Evolutionary conservation across 2,329 filamentous ascomycete species (phyloP).

Genomic region (Elsinoe ampelina): DNA sequence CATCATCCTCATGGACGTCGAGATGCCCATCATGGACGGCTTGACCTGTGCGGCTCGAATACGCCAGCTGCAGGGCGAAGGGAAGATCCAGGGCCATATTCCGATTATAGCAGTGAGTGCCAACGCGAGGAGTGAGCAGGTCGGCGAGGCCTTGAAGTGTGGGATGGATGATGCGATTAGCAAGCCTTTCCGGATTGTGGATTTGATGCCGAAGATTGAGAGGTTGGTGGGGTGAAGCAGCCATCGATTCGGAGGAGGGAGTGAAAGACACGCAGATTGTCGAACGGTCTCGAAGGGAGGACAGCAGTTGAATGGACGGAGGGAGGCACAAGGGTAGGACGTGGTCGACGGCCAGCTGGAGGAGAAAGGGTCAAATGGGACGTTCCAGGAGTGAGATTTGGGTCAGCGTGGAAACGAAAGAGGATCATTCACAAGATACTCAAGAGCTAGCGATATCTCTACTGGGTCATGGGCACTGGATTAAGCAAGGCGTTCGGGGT

Average conservation of each 20-base stretch:
- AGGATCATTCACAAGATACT: no score
- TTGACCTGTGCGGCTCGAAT: constrained; percentile 16
- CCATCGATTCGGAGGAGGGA: neutral
- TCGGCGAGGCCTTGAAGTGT: constrained; percentile 58
- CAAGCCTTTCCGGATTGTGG: constrained; percentile 18
- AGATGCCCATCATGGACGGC: constrained; percentile 20
- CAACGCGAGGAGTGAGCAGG: constrained; percentile 55
- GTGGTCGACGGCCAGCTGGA: neutral
- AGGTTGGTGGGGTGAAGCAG: constrained; percentile 16
- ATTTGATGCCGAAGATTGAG: constrained; percentile 19
- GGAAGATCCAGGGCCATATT: constrained; percentile 6
- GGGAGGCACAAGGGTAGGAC: neutral
- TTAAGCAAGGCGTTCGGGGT: neutral
- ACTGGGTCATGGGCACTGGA: neutral
- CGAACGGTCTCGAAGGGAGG: neutral
- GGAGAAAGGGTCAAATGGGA: neutral
- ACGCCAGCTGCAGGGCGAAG: constrained; percentile 9
- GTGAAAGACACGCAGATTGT: neutral
- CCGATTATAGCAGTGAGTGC: constrained; percentile 15
- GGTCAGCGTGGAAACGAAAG: no score
- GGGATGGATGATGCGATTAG: constrained; percentile 47
- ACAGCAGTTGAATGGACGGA: neutral
- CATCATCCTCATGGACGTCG: constrained; percentile 18
- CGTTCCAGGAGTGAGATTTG: no score
- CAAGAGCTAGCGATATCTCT: no score